Conservation (phyloP, 2,329 filamentous ascomycete species). For the Alternaria sp. region DNA sequence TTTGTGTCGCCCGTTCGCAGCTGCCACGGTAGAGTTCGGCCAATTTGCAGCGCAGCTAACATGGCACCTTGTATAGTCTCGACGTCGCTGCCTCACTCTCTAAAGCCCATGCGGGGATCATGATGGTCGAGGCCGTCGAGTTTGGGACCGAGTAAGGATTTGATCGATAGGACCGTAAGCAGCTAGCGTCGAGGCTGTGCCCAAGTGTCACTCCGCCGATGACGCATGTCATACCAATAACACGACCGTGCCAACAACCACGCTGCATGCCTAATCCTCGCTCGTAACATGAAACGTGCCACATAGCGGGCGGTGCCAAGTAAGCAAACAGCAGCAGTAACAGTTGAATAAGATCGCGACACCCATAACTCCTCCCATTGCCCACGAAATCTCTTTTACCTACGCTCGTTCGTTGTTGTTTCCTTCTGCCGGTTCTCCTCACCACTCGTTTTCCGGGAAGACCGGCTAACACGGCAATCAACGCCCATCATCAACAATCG, state of each 20-base stretch:
- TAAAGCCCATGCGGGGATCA: background rate
- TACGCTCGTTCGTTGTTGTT: background rate
- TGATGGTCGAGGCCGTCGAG: background rate
- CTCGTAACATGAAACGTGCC: slow-evolving; percentile 17
- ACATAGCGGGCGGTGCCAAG: background rate
- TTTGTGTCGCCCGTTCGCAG: background rate
- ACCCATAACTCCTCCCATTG: background rate
- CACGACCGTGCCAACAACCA: slow-evolving; percentile 3
- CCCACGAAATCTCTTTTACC: background rate
- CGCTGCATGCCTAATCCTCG: slow-evolving; percentile 7
- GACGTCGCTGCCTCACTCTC: background rate
- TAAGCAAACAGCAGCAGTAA: slow-evolving; percentile 1
- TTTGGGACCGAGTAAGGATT: slow-evolving; percentile 9
- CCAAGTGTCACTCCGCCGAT: slow-evolving; percentile 1
- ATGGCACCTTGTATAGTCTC: background rate
- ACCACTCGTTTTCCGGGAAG: slow-evolving; percentile 5
- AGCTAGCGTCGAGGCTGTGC: slow-evolving; percentile 17
- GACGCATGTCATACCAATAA: slow-evolving; percentile 14
- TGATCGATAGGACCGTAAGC: slow-evolving; percentile 2
- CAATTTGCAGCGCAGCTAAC: background rate
- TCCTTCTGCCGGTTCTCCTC: slow-evolving; percentile 1
- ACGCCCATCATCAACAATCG: background rate
- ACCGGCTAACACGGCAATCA: slow-evolving; percentile 2
- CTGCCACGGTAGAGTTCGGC: background rate
- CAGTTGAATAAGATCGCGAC: background rate